Conservation (phyloP, 192 early-diverging fungal genomes). For the Coemansia sp. region DNA sequence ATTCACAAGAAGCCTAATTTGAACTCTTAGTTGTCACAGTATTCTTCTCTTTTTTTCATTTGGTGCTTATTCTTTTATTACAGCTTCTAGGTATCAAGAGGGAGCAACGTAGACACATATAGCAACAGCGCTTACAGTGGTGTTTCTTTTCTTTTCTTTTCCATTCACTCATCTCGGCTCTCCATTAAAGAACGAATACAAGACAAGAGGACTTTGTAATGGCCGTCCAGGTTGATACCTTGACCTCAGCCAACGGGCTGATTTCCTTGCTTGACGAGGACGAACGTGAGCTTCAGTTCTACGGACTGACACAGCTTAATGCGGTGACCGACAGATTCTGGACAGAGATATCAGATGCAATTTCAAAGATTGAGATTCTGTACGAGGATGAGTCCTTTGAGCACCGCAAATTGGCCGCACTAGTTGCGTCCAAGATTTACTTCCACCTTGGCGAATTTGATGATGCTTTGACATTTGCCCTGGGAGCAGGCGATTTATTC, state of each 20-base stretch:
- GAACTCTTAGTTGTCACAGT: too few species aligned
- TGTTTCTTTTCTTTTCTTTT: slow-evolving; percentile 4
- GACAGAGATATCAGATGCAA: slow-evolving; percentile 95
- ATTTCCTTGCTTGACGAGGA: slow-evolving; percentile 93
- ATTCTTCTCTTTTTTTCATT: too few species aligned
- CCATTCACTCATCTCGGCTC: not conserved
- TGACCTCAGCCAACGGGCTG: slow-evolving; percentile 69
- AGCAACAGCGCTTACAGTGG: too few species aligned
- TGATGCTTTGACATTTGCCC: slow-evolving; percentile 93
- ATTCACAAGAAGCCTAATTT: too few species aligned
- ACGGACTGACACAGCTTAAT: slow-evolving; percentile 91
- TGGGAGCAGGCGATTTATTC: slow-evolving; percentile 91
- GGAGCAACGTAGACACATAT: too few species aligned
- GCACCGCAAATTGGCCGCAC: slow-evolving; percentile 85
- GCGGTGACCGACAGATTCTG: slow-evolving; percentile 91
- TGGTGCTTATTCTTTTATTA: too few species aligned
- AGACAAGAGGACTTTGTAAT: slow-evolving; percentile 12
- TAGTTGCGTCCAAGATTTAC: slow-evolving; percentile 99
- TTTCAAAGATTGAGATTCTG: slow-evolving; percentile 82
- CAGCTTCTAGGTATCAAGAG: too few species aligned
- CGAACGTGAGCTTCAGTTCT: slow-evolving; percentile 88
- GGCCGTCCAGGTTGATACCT: slow-evolving; percentile 35
- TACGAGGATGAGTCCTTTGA: slow-evolving; percentile 90
- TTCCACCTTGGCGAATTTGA: slow-evolving; percentile 96
- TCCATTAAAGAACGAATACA: not conserved